Conservation (phyloP, 352 stramenopile genomes). For the Phytopythium sindhum region DNA sequence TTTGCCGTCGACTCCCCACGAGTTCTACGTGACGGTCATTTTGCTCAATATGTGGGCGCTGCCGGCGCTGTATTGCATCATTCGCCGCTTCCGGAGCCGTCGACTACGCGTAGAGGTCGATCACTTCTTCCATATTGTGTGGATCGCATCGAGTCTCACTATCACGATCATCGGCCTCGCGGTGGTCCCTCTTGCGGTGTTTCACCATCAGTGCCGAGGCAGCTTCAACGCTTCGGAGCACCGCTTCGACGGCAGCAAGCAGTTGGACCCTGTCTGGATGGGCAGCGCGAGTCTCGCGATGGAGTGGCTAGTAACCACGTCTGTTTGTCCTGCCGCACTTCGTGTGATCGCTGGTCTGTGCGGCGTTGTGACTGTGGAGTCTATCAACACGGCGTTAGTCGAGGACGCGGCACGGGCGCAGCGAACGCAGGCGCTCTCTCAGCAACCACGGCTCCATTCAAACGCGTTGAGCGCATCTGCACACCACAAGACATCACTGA, state of each 20-base stretch:
- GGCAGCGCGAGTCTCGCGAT: not conserved
- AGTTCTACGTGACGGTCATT: not conserved
- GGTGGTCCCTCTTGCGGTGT: constrained; percentile 3
- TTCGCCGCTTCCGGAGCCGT: not conserved
- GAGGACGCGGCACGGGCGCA: not conserved
- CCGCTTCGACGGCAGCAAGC: not conserved
- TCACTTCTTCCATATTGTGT: constrained; percentile 5
- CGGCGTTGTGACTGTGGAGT: not conserved
- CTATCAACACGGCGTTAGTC: not conserved
- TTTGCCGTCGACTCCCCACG: not conserved
- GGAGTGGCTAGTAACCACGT: not conserved
- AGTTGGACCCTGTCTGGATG: constrained; percentile 4
- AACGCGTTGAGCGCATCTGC: not conserved
- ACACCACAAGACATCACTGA: not conserved
- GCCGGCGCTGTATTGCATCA: not conserved
- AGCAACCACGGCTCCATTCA: not conserved
- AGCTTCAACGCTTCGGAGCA: not conserved
- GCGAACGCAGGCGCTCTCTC: not conserved
- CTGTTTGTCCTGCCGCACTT: not conserved
- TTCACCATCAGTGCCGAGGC: constrained; percentile 6
- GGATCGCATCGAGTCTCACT: not conserved
- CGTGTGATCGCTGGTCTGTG: not conserved
- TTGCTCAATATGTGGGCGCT: constrained; percentile 5
- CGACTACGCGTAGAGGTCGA: too few relatives aligned
- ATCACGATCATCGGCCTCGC: constrained; percentile 4